Evolutionary conservation across 768 basidiomycete species (phyloP), one percentile per base, ranked within the genome.

Genomic region (Phanerodontia chrysosporium): DNA sequence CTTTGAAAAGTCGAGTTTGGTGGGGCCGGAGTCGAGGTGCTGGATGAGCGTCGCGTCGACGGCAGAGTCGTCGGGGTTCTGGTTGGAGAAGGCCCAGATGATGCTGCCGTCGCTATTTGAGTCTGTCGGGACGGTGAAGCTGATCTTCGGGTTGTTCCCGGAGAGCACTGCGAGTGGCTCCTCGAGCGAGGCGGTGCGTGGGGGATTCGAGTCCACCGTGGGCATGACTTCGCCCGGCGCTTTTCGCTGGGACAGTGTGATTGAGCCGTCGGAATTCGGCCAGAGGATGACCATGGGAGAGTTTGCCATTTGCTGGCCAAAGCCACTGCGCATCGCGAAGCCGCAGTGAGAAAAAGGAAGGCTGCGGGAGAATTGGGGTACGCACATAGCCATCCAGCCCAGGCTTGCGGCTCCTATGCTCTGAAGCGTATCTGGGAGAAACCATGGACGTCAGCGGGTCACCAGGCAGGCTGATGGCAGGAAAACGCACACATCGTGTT

Each of bases 211-310:
- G 56, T 78, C 83, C 51, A 85, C 78, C 14, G 73, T 79, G 6
- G 89, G 89, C 81, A 82, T 81, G 3, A 76, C 73, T 60, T 86
- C 75, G 6, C 64, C 66, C 1, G 77, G 62, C 0, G 88, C 83
- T 29, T 69, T 72, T 21, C 88, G 79, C 66, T 91, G 89, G 7
- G 86, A 87, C 24, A 91, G 70, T 13, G 86, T 87, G 58, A 87
- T 74, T 22, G 75, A 69, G 10, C 84, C 83, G 62, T 87, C 83
- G 14, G 72, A 69, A 66, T 88, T 86, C 7, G 80, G 73, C 89
- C 88, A 91, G 76, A 84, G 81, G 29, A 90, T 84, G 59, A 91
- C 84, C 86, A 91, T 89, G 0, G 83, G 79, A 6, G 79, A 74
- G 62, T 78, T 73, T 1, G 75, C 67, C 86, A 87, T 86, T 58